Conservation (phyloP, 2,329 filamentous ascomycete genomes). For the Trichoderma semiorbis region DNA sequence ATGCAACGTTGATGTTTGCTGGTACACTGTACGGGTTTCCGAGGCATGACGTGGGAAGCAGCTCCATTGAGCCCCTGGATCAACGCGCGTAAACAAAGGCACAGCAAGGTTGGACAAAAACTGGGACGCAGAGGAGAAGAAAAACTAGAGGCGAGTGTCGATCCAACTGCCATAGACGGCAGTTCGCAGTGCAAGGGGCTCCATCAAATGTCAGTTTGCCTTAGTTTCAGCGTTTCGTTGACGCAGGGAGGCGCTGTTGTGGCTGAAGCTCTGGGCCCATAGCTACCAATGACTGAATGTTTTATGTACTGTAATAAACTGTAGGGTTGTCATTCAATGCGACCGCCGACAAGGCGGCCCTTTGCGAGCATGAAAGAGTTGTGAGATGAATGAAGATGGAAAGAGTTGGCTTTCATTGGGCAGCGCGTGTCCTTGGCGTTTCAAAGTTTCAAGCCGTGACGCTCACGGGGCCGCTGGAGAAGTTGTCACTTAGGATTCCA, state of each 20-base stretch:
- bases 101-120: constrained; percentile 3
- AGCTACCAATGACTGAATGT: background rate
- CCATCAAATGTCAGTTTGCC: background rate
- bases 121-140: background rate
- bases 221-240: background rate
- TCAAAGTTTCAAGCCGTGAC: background rate
- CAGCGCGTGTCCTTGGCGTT: background rate
- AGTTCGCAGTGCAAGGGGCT: background rate
- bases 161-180: constrained; percentile 7
- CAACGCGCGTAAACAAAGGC: background rate
- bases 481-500: background rate
- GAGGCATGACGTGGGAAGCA: constrained; percentile 9
- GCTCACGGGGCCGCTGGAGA: background rate
- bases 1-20: constrained; percentile 4
- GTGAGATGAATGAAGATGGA: background rate
- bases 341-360: background rate
- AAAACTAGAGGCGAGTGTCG: background rate
- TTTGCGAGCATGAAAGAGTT: background rate
- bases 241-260: background rate
- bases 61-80: constrained; percentile 9
- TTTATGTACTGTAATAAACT: background rate
- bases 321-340: background rate
- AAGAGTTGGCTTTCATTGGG: background rate
- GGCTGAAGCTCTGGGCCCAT: constrained; percentile 2
- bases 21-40: background rate